phyloP scores from a whole-genome alignment of 495 filamentous ascomycete genomes.

The Articulospora tetracladia region DNA sequence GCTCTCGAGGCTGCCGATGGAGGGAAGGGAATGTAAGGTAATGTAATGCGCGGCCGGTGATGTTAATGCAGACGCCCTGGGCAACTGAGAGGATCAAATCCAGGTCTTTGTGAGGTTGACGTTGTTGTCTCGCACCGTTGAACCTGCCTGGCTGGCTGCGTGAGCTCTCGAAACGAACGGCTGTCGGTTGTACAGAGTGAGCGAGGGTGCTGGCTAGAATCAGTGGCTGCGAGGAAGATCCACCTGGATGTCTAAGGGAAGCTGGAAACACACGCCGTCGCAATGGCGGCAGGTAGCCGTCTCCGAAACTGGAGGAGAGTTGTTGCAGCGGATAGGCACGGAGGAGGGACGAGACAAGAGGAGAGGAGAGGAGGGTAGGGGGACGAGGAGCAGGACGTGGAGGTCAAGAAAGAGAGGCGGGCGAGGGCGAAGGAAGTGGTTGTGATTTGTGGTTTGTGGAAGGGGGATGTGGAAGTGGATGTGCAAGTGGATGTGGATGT shows the following conservation, averaged over 20 bases:
- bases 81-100: background rate
- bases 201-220: background rate
- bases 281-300: constrained; percentile 12
- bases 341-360: background rate
- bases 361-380: background rate
- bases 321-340: background rate
- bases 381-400: background rate
- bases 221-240: constrained; percentile 1
- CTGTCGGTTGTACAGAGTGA: background rate
- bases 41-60: background rate
- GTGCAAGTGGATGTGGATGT: too few relatives aligned
- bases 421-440: background rate
- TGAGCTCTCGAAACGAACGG: background rate
- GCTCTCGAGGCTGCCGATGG: background rate
- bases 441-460: background rate
- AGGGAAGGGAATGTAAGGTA: background rate
- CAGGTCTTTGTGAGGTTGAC: background rate
- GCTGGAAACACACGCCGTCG: constrained; percentile 15
- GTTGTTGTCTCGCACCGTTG: background rate
- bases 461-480: too few relatives aligned
- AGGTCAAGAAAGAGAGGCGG: background rate
- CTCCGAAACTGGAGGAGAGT: constrained; percentile 16
- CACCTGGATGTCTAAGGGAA: background rate
- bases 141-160: background rate
- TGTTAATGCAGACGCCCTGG: background rate